phyloP scores from a whole-genome alignment of 345 rosid genomes.

The Acer negundo region DNA sequence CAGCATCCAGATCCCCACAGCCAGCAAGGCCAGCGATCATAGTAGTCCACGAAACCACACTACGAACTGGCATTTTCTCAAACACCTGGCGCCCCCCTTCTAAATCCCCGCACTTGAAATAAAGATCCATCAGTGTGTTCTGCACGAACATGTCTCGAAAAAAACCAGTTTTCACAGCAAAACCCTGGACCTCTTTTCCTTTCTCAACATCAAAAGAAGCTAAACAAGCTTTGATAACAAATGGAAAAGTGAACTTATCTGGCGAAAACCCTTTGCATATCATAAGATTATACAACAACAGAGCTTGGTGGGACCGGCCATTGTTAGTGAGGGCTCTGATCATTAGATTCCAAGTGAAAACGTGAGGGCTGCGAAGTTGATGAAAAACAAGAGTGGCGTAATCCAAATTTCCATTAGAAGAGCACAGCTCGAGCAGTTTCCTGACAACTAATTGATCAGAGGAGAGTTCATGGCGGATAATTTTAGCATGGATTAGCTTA shows the following conservation, averaged over 20 bases:
- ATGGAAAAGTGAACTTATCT: slow-evolving; percentile 81
- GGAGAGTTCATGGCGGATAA: slow-evolving; percentile 49
- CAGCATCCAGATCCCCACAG: slow-evolving; percentile 46
- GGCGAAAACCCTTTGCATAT: slow-evolving; percentile 40
- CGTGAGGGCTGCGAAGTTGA: slow-evolving; percentile 39
- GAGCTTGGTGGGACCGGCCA: slow-evolving; percentile 49
- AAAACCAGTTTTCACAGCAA: slow-evolving; percentile 62
- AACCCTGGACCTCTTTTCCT: slow-evolving; percentile 59
- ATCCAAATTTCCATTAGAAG: slow-evolving; percentile 40
- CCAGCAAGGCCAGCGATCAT: slow-evolving; percentile 63
- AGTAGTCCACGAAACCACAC: slow-evolving; percentile 75
- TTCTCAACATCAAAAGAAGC: slow-evolving; percentile 30
- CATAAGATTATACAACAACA: slow-evolving; percentile 59
- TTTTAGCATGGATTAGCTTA: slow-evolving; percentile 57
- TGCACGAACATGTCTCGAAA: slow-evolving; percentile 49
- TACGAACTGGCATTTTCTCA: slow-evolving; percentile 48
- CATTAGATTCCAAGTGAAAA: slow-evolving; percentile 78
- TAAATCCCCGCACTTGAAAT: slow-evolving; percentile 50
- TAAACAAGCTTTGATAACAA: slow-evolving; percentile 63
- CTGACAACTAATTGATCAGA: slow-evolving; percentile 57
- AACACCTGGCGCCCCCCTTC: slow-evolving; percentile 54
- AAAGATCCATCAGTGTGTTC: slow-evolving; percentile 66
- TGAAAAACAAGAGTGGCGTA: slow-evolving; percentile 57
- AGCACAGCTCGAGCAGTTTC: slow-evolving; percentile 52
- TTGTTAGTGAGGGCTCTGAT: slow-evolving; percentile 49